Conservation (phyloP, 192 early-diverging fungal genomes). For the Umbelopsis vinacea region DNA sequence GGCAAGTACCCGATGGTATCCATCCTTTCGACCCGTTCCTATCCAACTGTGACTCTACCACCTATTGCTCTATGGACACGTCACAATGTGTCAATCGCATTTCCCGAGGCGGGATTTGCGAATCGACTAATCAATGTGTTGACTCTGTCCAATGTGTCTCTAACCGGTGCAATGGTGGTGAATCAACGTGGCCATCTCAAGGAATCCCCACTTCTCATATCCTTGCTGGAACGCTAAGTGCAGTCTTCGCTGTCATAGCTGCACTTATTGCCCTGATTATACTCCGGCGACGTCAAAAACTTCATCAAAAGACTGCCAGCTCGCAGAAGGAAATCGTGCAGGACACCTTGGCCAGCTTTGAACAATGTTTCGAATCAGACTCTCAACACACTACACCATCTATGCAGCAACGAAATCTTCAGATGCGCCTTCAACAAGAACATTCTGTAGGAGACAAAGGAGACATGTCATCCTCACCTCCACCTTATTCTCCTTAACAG, state of each 20-base stretch:
- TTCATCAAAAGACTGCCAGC: neutral
- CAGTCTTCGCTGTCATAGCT: neutral
- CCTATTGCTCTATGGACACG: neutral
- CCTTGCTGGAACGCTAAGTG: neutral
- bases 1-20: neutral
- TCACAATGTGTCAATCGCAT: slow-evolving; percentile 13
- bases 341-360: slow-evolving; percentile 3
- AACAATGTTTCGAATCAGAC: slow-evolving; percentile 7
- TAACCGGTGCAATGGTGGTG: neutral
- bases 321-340: neutral
- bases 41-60: slow-evolving; percentile 17
- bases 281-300: slow-evolving; percentile 5
- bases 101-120: slow-evolving; percentile 1
- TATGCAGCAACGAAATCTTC: slow-evolving; percentile 13
- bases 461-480: slow-evolving; percentile 13
- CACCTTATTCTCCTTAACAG: slow-evolving; percentile 18
- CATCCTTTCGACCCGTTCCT: neutral
- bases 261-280: neutral
- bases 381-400: slow-evolving; percentile 1
- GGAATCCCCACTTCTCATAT: neutral
- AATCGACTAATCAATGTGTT: neutral
- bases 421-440: slow-evolving; percentile 13
- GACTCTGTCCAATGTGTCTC: neutral
- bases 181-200: neutral
- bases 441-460: slow-evolving; percentile 19